Evolutionary conservation across 805 yeast species (phyloP).

Genomic region (Ascoidea asiatica): DNA sequence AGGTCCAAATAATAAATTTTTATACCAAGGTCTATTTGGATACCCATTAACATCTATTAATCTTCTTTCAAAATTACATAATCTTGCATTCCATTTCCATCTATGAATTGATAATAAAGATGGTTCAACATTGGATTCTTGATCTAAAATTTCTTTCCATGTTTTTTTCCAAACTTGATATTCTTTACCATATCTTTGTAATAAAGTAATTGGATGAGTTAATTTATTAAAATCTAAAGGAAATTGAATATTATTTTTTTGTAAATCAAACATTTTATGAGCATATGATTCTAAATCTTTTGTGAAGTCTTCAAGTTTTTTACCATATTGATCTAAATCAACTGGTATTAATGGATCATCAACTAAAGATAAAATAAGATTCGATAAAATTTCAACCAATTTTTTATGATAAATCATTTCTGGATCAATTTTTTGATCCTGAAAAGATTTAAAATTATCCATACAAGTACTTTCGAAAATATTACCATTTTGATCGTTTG

Average conservation of each 20-base stretch:
- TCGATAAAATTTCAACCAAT: slow-evolving; percentile 41
- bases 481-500: slow-evolving; percentile 15
- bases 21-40: slow-evolving; percentile 46
- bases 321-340: slow-evolving; percentile 34
- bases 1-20: slow-evolving; percentile 59
- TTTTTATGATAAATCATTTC: slow-evolving; percentile 40
- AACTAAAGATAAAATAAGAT: slow-evolving; percentile 40
- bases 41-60: slow-evolving; percentile 29
- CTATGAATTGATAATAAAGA: slow-evolving; percentile 57
- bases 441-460: slow-evolving; percentile 50
- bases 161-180: slow-evolving; percentile 42
- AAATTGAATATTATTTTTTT: slow-evolving; percentile 7
- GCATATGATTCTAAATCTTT: slow-evolving; percentile 33
- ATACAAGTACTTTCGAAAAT: slow-evolving; percentile 31
- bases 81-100: slow-evolving; percentile 69
- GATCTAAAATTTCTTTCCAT: slow-evolving; percentile 45
- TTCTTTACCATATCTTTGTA: slow-evolving; percentile 31
- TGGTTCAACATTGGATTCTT: slow-evolving; percentile 54
- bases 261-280: slow-evolving; percentile 1
- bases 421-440: slow-evolving; percentile 35
- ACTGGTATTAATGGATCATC: slow-evolving; percentile 73
- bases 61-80: slow-evolving; percentile 44
- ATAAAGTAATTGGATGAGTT: slow-evolving; percentile 17
- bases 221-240: slow-evolving; percentile 18
- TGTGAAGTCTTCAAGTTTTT: slow-evolving; percentile 27